Base-by-base conservation (phyloP, 805 yeast genomes). In the Yarrowia keelungensis region DNA sequence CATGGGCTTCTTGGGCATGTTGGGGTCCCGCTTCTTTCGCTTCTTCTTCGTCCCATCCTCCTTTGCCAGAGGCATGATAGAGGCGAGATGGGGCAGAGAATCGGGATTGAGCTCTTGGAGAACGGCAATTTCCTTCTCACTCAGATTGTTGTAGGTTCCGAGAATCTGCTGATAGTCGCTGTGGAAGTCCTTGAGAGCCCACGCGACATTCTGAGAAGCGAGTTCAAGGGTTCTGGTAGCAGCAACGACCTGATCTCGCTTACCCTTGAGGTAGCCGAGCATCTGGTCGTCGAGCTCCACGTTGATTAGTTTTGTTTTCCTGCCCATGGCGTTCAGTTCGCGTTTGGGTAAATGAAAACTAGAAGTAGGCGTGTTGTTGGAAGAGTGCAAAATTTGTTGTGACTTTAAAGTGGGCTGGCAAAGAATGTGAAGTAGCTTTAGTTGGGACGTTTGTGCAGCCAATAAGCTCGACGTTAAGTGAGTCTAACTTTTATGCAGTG, bases 1-100 rank as follows among this genome's bases (percentile, higher is more conserved):
- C 75, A 91, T 82, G 15, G 99, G 98, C 75, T 92, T 92, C 83
- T 91, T 92, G 69, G 99, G 99, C 54, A 97, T 97, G 75, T 90
- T 88, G 67, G 98, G 98, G 79, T 94, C 98, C 73, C 61, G 10
- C 8, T 15, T 11, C 3, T 5, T n/a, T 14, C 39, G 45, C 35
- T 56, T 42, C 32, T 26, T 26, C 32, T 5, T 5, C 32, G 4
- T 26, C 32, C 4, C 32, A 26, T 26, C 32, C 32, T 26, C 32
- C 32, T 41, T 15, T 14, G n/a, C 16, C 32, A 36, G 14, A 38
- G 16, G 9, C 36, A 56, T 56, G 19, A 26, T 11, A 10, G 9
- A 15, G 4, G 38, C 2, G 14, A 56, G 22, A n/a, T 56, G n/a
- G 26, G 64, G 64, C 49, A 56, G 39, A 0, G 39, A n/a, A 8